Conservation (phyloP, 1,284 basidiomycete species). For the Peniophora sp. region DNA sequence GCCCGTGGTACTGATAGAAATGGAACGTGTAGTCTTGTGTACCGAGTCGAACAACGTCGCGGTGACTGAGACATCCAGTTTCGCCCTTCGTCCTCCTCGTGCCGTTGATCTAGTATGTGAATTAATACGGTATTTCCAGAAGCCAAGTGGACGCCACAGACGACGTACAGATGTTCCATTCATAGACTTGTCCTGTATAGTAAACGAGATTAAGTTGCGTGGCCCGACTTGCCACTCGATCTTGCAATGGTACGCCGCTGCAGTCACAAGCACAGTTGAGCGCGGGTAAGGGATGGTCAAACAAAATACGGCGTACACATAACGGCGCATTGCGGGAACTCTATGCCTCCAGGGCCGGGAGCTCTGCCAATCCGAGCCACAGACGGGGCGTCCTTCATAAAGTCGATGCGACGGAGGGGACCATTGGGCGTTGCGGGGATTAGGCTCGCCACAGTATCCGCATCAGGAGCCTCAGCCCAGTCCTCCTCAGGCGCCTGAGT, state of each 20-base stretch:
- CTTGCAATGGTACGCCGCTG: neutral
- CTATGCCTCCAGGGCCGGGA: neutral
- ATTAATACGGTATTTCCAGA: neutral
- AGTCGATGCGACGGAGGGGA: neutral
- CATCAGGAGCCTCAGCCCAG: neutral
- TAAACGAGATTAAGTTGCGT: neutral
- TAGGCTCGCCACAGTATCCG: neutral
- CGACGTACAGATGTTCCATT: neutral
- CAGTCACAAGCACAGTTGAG: too few relatives aligned
- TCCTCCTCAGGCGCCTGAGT: neutral
- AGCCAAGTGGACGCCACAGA: neutral
- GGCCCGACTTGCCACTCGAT: neutral
- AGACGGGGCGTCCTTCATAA: neutral
- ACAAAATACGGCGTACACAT: too few relatives aligned
- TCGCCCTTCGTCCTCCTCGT: neutral
- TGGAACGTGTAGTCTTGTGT: neutral
- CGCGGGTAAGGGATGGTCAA: too few relatives aligned
- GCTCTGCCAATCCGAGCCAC: neutral
- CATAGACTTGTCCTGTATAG: neutral
- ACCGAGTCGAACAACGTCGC: neutral
- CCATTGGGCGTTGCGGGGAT: neutral
- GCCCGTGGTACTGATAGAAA: neutral
- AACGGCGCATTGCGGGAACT: neutral
- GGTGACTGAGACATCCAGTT: neutral
- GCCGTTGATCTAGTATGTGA: neutral